Conservation (phyloP, 176 grass and related monocot genomes). For the Leersia perrieri region DNA sequence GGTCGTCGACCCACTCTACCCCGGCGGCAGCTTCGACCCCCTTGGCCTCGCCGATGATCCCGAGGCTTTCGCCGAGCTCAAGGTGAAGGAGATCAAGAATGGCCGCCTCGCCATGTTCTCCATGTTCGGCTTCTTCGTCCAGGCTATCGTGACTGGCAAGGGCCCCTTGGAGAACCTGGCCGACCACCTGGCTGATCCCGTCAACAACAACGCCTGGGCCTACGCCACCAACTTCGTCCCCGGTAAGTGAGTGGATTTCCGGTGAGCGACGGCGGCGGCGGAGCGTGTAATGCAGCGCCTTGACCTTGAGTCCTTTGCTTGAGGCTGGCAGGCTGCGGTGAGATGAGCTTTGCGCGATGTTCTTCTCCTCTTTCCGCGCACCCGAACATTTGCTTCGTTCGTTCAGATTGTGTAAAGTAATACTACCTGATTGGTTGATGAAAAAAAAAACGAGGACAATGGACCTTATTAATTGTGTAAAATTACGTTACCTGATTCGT, state of each 20-base stretch:
- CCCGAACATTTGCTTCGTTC: neutral
- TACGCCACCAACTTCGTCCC: slow-evolving; percentile 42
- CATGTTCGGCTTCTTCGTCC: slow-evolving; percentile 50
- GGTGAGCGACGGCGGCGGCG: neutral
- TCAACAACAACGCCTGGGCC: slow-evolving; percentile 46
- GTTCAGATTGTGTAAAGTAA: neutral
- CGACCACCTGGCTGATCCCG: slow-evolving; percentile 41
- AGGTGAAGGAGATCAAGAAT: slow-evolving; percentile 53
- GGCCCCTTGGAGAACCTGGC: slow-evolving; percentile 37
- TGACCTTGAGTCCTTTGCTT: neutral
- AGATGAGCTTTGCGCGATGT: neutral
- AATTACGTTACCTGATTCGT: neutral
- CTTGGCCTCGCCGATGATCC: slow-evolving; percentile 37
- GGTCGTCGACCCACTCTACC: slow-evolving; percentile 30
- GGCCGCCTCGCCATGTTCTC: slow-evolving; percentile 46
- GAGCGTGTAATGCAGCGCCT: neutral
- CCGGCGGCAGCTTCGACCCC: slow-evolving; percentile 27
- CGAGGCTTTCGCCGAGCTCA: slow-evolving; percentile 34
- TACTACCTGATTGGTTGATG: neutral
- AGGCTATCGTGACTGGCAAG: slow-evolving; percentile 45
- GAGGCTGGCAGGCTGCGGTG: neutral
- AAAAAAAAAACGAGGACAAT: neutral
- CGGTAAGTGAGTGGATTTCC: slow-evolving; percentile 7
- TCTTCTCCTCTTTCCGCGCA: neutral
- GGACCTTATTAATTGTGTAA: neutral